Percentiles rank a stretch among this genome's conserved stretches.
phyloP scores from a whole-genome alignment of 306 rosid genomes.

The Rosa persica region DNA sequence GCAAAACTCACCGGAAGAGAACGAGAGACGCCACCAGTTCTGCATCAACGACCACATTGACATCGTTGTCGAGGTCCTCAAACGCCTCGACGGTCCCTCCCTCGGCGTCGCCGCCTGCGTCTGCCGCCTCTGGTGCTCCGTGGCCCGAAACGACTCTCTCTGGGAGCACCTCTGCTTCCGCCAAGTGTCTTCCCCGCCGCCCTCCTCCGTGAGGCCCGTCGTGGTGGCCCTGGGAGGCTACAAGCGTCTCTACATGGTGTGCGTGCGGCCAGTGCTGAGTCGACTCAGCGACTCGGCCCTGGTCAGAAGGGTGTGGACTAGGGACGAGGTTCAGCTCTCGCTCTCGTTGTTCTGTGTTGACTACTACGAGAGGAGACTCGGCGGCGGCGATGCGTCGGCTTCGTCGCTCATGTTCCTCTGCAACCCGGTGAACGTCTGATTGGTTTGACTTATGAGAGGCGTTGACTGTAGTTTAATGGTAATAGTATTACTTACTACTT shows the following conservation, averaged over 20 bases:
- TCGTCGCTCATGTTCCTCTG: conserved; percentile 57
- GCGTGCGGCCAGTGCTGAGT: conserved; percentile 75
- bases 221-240: conserved; percentile 90
- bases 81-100: conserved; percentile 87
- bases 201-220: conserved; percentile 46
- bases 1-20: conserved; percentile 24
- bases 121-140: conserved; percentile 81
- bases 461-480: conserved; percentile 15
- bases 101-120: conserved; percentile 84
- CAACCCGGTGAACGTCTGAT: conserved; percentile 51
- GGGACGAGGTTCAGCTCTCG: conserved; percentile 79
- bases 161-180: conserved; percentile 94
- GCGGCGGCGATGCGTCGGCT: conserved; percentile 39
- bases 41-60: conserved; percentile 88
- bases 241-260: conserved; percentile 77
- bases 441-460: not conserved
- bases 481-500: not conserved
- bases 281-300: conserved; percentile 68
- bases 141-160: conserved; percentile 66
- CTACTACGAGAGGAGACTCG: conserved; percentile 45
- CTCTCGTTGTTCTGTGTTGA: conserved; percentile 81
- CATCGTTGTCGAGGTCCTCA: conserved; percentile 75
- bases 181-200: conserved; percentile 57
- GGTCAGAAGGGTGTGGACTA: conserved; percentile 57
- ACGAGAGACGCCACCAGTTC: conserved; percentile 49